Evolutionary conservation across 345 rosid species (phyloP).

Genomic region (Aurinia saxatilis): DNA sequence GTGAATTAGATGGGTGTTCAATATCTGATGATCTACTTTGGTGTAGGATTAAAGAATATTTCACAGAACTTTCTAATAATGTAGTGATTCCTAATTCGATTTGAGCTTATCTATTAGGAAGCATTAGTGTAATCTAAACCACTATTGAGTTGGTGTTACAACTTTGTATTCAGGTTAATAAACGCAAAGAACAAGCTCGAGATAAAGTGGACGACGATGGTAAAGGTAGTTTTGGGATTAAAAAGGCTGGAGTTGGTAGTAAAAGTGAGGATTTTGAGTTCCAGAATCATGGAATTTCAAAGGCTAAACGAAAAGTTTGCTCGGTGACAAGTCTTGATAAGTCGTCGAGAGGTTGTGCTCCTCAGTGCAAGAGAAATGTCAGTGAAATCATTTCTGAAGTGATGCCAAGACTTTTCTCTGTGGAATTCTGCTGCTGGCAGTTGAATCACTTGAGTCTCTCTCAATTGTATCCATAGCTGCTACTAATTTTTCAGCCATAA

Average conservation of each 20-base stretch:
- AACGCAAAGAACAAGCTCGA: conserved; percentile 17
- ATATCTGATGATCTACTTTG: too few relatives aligned
- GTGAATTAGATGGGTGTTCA: too few relatives aligned
- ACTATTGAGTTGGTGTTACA: neutral
- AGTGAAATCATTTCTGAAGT: conserved; percentile 29
- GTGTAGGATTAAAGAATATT: too few relatives aligned
- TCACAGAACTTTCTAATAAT: too few relatives aligned
- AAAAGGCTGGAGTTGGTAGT: conserved; percentile 12
- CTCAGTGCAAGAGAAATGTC: conserved; percentile 35
- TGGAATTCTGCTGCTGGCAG: conserved; percentile 21
- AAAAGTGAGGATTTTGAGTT: conserved; percentile 22
- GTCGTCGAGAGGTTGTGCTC: conserved; percentile 16
- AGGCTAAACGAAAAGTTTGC: conserved; percentile 26
- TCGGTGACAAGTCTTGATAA: conserved; percentile 17
- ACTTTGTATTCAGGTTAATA: neutral
- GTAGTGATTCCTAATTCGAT: neutral
- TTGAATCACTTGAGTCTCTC: conserved; percentile 21
- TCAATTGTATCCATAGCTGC: too few relatives aligned
- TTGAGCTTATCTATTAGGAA: neutral
- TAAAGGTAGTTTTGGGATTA: conserved; percentile 13
- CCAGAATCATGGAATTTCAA: conserved; percentile 40
- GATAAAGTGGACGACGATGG: conserved; percentile 11
- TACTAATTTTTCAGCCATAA: too few relatives aligned
- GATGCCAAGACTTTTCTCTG: neutral
- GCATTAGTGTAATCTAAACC: neutral